These are phyloP conservation scores for Agarophyton chilense DNA, from an alignment of 23 red algal species.

Conservation along the genomic window DNA sequence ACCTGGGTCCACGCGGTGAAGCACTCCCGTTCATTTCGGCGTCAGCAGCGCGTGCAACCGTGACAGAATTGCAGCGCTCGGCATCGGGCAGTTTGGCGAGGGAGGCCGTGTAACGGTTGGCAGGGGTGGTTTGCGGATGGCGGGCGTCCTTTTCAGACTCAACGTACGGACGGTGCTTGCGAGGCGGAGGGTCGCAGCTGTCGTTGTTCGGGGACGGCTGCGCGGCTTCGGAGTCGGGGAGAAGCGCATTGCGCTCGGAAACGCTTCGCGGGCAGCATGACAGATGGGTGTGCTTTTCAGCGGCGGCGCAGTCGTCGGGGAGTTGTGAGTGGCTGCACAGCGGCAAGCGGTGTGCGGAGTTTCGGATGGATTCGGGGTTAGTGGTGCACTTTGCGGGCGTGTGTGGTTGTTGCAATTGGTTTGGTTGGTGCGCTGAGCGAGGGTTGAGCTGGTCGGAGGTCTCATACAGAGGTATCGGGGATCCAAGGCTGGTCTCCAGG, in stretches of 20 bases:
- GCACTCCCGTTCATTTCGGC: background rate
- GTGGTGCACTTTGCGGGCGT: no score
- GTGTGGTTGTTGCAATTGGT: no score
- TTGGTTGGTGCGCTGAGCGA: background rate
- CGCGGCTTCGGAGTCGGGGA: no score
- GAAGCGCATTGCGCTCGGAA: background rate
- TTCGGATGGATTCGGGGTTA: no score
- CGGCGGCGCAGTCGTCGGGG: no score
- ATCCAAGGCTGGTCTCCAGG: conserved; percentile 15
- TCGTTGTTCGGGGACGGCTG: no score
- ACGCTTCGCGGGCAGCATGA: background rate
- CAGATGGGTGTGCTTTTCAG: no score
- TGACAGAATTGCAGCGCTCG: background rate
- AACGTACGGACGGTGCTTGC: background rate
- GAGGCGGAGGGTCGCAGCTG: background rate
- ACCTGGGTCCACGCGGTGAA: background rate
- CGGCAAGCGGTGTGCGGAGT: no score
- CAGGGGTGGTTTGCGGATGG: background rate
- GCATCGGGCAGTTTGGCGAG: background rate
- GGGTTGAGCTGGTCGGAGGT: background rate
- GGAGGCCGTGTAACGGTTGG: background rate
- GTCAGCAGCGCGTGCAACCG: background rate
- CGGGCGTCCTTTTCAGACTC: background rate
- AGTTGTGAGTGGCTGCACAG: no score
- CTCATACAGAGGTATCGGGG: background rate